phyloP scores from a whole-genome alignment of 768 basidiomycete species.

The Lentinula boryana region DNA sequence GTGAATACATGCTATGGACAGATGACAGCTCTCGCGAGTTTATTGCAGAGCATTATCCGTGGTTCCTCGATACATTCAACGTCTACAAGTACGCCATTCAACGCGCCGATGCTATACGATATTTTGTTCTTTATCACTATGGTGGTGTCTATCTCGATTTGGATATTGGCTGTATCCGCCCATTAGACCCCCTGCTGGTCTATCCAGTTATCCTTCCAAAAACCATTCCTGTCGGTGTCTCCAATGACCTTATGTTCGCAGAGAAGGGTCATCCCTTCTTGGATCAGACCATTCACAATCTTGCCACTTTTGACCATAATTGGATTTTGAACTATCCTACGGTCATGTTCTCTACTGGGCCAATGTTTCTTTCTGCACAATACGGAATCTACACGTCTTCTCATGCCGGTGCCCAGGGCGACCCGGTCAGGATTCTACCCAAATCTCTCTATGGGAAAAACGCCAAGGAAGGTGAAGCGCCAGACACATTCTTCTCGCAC shows the following conservation, averaged over 20 bases:
- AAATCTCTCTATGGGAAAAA: constrained; percentile 98
- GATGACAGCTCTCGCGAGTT: constrained; percentile 87
- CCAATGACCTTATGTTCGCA: constrained; percentile 95
- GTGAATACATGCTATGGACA: constrained; percentile 97
- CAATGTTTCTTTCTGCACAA: constrained; percentile 96
- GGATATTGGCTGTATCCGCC: constrained; percentile 89
- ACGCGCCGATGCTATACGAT: constrained; percentile 95
- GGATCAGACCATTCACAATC: constrained; percentile 88
- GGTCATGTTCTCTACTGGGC: constrained; percentile 99
- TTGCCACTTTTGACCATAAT: constrained; percentile 86
- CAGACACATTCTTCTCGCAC: constrained; percentile 93
- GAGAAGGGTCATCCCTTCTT: constrained; percentile 84
- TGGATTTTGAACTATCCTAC: constrained; percentile 98
- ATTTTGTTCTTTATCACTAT: constrained; percentile 93
- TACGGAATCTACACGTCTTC: constrained; percentile 81
- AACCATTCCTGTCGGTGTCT: constrained; percentile 95
- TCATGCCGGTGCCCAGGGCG: constrained; percentile 57
- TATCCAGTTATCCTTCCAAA: constrained; percentile 89
- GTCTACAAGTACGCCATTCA: constrained; percentile 88
- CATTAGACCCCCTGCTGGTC: constrained; percentile 78
- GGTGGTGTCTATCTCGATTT: constrained; percentile 96
- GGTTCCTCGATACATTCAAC: constrained; percentile 94
- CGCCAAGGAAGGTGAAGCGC: constrained; percentile 73
- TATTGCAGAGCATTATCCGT: constrained; percentile 80
- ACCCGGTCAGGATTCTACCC: constrained; percentile 86